Percentiles rank a stretch among this genome's conserved stretches.
Evolutionary conservation across 2,329 filamentous ascomycete species (phyloP).

Genomic region (Beauveria pseudobassiana): DNA sequence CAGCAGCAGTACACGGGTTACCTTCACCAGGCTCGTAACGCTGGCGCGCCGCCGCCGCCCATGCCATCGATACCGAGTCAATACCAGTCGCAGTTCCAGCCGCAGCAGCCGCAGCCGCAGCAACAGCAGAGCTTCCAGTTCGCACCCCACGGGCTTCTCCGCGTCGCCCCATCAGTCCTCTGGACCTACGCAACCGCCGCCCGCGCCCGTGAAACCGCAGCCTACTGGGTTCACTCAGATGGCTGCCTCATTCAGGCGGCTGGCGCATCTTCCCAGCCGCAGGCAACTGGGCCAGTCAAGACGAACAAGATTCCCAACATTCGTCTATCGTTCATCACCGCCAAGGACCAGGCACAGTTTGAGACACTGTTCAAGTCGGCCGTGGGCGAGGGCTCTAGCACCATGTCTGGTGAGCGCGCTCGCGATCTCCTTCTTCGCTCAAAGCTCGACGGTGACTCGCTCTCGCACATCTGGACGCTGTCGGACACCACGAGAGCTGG

Average conservation of each 20-base stretch:
- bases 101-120: conserved; percentile 40
- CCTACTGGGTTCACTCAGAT: conserved; percentile 59
- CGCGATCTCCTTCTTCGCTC: conserved; percentile 84
- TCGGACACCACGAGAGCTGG: conserved; percentile 95
- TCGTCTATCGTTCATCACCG: conserved; percentile 90
- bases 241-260: conserved; percentile 56
- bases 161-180: conserved; percentile 43
- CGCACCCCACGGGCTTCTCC: conserved; percentile 38
- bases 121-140: conserved; percentile 34
- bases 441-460: conserved; percentile 74
- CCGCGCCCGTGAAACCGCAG: conserved; percentile 58
- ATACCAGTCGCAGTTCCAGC: conserved; percentile 51
- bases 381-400: conserved; percentile 73
- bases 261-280: conserved; percentile 35
- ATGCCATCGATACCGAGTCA: conserved; percentile 54
- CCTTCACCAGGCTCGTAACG: too few species aligned
- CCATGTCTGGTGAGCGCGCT: conserved; percentile 87
- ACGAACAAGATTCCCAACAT: conserved; percentile 84
- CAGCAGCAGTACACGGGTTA: conserved; percentile 40
- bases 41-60: conserved; percentile 45
- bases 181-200: conserved; percentile 40
- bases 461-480: conserved; percentile 92
- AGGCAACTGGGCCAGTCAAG: conserved; percentile 41
- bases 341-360: conserved; percentile 90
- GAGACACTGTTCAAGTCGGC: conserved; percentile 97